Evolutionary conservation across 495 filamentous ascomycete species (phyloP), one percentile per base, ranked within the genome.

Genomic region (Penicillium goetzii): DNA sequence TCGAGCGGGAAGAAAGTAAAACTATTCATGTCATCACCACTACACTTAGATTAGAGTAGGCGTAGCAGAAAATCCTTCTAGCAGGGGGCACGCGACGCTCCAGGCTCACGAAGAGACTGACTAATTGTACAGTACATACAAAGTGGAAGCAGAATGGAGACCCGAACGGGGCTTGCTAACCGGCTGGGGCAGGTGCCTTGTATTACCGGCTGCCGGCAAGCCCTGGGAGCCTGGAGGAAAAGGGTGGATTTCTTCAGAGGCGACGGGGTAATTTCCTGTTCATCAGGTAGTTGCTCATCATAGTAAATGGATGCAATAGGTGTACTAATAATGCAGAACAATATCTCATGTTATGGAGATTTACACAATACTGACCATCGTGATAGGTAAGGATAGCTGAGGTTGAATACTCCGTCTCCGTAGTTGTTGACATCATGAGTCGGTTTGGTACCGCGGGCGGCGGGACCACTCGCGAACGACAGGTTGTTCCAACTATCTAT

Each of bases 391-490:
- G 12, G 12, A 26, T 15, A 49, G 11, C 9, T 49, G 45, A 25
- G 15, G 45, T 14, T 49, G 45, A 51, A 15, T 30, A 3, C 21
- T n/a, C 9, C 12, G 10, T 43, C 4, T 11, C 21, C 2, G 19
- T 25, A 47, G 43, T 47, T 14, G 30, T 56, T 63, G 61, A 63
- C 61, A 63, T 63, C 61, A 63, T 63, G 55, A 63, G 34, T 59
- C 56, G 47, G 21, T 30, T 51, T 10, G 45, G 59, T 61, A 14
- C 59, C 55, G 54, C 45, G 49, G 55, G 23, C 41, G 25, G 47
- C 25, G 8, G 14, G 12, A 21, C 43, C 52, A 14, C 51, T n/a
- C 14, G n/a, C n/a, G 51, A 30, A 28, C 53, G 41, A 51, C 40
- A n/a, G n/a, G n/a, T 57, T 26, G 55, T 36, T 38, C 61, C 33